phyloP scores from a whole-genome alignment of 1,139 yeast species.

The Casaregolazyma suthepensis region DNA sequence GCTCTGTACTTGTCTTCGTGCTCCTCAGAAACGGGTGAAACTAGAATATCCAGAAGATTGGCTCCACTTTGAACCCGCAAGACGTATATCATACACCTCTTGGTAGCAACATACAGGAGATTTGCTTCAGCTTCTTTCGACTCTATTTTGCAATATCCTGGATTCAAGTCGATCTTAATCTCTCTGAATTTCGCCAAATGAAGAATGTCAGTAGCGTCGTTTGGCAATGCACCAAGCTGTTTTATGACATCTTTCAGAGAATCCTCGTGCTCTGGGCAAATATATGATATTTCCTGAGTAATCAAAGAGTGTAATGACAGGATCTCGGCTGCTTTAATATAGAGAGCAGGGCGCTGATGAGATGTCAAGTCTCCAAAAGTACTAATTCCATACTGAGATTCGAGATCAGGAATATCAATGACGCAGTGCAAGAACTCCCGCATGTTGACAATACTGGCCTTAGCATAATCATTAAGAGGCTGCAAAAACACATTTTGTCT shows the following conservation, averaged over 20 bases:
- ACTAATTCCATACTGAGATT: conserved; percentile 53
- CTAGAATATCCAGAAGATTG: conserved; percentile 64
- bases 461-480: conserved; percentile 71
- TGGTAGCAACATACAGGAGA: conserved; percentile 68
- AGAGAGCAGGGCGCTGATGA: conserved; percentile 57
- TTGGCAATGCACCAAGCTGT: conserved; percentile 40
- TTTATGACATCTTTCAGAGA: conserved; percentile 44
- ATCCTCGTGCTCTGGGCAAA: conserved; percentile 47
- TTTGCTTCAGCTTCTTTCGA: conserved; percentile 36
- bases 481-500: conserved; percentile 61
- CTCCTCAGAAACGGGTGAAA: conserved; percentile 60
- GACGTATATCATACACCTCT: conserved; percentile 72
- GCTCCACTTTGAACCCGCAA: conserved; percentile 73
- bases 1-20: conserved; percentile 61
- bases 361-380: conserved; percentile 69
- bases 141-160: conserved; percentile 35
- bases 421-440: conserved; percentile 42
- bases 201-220: conserved; percentile 40
- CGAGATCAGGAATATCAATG: conserved; percentile 53
- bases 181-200: conserved; percentile 37
- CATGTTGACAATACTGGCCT: conserved; percentile 44
- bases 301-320: conserved; percentile 55
- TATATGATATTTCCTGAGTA: conserved; percentile 44
- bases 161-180: conserved; percentile 38
- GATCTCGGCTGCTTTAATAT: conserved; percentile 60